Evolutionary conservation across 75 land plant genomes (phyloP).

Genomic region (Selaginella tamariscina): DNA sequence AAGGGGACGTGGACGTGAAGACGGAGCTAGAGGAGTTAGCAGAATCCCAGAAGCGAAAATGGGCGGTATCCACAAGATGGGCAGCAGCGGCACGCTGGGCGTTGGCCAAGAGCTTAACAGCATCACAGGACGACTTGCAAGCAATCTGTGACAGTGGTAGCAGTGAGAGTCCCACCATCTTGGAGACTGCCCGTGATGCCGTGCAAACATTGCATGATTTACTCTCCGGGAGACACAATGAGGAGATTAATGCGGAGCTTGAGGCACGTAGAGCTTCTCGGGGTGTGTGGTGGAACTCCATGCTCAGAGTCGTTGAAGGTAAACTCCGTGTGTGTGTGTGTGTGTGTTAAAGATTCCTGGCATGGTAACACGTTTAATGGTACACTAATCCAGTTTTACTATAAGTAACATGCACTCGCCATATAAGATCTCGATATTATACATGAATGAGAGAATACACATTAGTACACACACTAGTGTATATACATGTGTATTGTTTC

Average conservation of each 20-base stretch:
- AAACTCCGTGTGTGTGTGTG: too few relatives aligned
- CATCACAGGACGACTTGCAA: constrained; percentile 54
- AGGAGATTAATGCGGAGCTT: constrained; percentile 47
- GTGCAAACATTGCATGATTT: constrained; percentile 56
- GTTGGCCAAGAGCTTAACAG: constrained; percentile 59
- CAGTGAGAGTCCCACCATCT: constrained; percentile 39
- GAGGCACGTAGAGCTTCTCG: constrained; percentile 38
- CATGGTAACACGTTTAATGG: too few relatives aligned
- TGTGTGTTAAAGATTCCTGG: too few relatives aligned
- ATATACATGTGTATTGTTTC: background rate
- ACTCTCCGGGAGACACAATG: constrained; percentile 61
- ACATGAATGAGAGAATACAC: too few relatives aligned
- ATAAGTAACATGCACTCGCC: too few relatives aligned
- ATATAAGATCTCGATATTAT: too few relatives aligned
- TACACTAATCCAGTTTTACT: too few relatives aligned
- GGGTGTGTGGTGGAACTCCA: constrained; percentile 79
- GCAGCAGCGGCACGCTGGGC: constrained; percentile 87
- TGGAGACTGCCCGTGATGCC: constrained; percentile 66
- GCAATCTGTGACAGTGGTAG: constrained; percentile 35
- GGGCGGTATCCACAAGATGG: constrained; percentile 84
- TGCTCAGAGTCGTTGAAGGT: constrained; percentile 78
- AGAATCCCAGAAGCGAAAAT: constrained; percentile 38
- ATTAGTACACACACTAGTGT: background rate
- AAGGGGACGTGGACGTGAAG: constrained; percentile 37
- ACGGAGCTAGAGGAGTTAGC: constrained; percentile 21